Base-by-base conservation (phyloP, 179 eudicot genomes). In the Nepenthes alata region DNA sequence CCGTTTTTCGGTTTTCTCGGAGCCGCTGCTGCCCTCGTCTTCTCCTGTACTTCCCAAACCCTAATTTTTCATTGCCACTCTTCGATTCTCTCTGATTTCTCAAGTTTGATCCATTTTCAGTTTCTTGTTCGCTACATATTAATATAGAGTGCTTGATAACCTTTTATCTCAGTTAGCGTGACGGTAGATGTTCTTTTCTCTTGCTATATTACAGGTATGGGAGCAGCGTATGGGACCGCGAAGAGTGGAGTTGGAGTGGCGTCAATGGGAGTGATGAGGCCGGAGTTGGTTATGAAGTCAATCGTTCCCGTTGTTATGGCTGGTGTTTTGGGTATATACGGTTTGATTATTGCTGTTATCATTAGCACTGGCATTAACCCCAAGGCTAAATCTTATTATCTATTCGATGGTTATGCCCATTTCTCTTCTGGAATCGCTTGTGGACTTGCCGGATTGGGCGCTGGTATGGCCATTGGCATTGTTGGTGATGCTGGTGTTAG, bases 401-500 rank as follows among this genome's bases (percentile, higher is more conserved):
- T 88, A 12, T 88, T 86, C 61, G 96, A 88, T 78, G 96, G 96
- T 0, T 88, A 88, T 57, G 96, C 94, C 59, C 96, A 88, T 73
- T 82, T 88, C 36, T 88, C 96, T 0, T 88, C 94, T 55, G 96
- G 96, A 56, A 87, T 88, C n/a, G 87, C 96, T 72, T 88, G 96
- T 77, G 94, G 94, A 63, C 93, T 88, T 35, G 93, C 96, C 69
- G 96, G 96, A 47, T 77, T 88, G 35, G 72, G 89, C 45, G 96
- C 96, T 69, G 96, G 96, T 64, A 86, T 88, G 96, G 94, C 96
- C 13, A 88, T 88, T 12, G 96, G 96, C 37, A 86, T 88, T 37
- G 96, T 88, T 25, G 96, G 96, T 12, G 94, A 88, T 77, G 96
- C 95, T 16, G 96, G 96, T 80, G 96, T 88, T 62, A 86, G 96